Conservation (phyloP, 148 eudicot species). For the Vaccinium myrtillus region DNA sequence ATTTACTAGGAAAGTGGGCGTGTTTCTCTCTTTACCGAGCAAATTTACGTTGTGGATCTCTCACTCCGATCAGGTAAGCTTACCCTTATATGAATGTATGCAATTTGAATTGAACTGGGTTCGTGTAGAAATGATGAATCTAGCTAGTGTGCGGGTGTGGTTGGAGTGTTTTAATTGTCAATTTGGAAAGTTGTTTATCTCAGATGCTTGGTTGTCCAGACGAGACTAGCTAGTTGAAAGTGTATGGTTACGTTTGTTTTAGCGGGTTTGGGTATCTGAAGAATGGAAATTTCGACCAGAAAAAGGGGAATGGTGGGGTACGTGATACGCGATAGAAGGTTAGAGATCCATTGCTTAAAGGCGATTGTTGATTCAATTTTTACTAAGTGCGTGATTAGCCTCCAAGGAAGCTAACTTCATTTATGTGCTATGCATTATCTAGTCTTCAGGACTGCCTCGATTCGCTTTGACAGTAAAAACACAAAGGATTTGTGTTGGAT, state of each 20-base stretch:
- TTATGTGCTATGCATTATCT: too few relatives aligned
- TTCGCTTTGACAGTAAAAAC: too few relatives aligned
- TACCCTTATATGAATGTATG: not conserved
- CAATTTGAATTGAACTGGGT: slow-evolving; percentile 3
- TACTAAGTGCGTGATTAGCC: too few relatives aligned
- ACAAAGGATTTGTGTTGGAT: too few relatives aligned
- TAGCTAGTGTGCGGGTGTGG: not conserved
- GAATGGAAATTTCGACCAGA: too few relatives aligned
- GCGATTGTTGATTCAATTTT: too few relatives aligned
- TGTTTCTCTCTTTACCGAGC: not conserved
- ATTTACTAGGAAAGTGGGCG: not conserved
- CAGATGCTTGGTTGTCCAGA: not conserved
- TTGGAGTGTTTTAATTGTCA: not conserved
- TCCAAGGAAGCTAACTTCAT: too few relatives aligned
- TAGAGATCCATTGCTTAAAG: too few relatives aligned
- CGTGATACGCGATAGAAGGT: too few relatives aligned
- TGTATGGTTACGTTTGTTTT: not conserved
- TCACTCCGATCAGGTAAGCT: slow-evolving; percentile 6
- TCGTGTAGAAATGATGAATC: not conserved
- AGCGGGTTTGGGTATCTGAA: not conserved
- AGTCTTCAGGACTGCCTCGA: too few relatives aligned
- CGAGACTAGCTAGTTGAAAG: not conserved
- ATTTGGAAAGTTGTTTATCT: slow-evolving; percentile 1
- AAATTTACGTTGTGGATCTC: not conserved
- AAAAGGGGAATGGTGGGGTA: too few relatives aligned